Conservation (phyloP, 768 basidiomycete species). For the Boletellus sp. region DNA sequence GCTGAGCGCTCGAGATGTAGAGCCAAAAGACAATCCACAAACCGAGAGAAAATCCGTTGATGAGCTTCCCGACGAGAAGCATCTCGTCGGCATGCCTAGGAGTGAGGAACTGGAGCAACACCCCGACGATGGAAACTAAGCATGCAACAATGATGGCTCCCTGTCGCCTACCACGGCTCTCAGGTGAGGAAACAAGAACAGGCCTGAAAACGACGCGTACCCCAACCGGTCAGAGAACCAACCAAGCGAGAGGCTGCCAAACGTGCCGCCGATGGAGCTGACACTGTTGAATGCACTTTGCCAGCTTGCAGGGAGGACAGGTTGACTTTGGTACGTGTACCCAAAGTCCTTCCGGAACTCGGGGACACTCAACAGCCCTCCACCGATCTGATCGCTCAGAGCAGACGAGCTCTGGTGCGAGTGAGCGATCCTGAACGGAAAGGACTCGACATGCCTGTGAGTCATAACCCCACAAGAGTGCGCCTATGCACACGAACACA, state of each 20-base stretch:
- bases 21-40: background rate
- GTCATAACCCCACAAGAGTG: constrained; percentile 26
- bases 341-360: too few relatives aligned
- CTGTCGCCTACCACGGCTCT: constrained; percentile 11
- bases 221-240: constrained; percentile 23
- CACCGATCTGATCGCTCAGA: constrained; percentile 11
- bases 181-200: background rate
- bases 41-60: constrained; percentile 28
- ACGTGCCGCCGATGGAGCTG: constrained; percentile 25
- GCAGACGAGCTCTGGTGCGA: too few relatives aligned
- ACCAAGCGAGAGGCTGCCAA: constrained; percentile 22
- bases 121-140: constrained; percentile 18
- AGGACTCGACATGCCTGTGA: constrained; percentile 16
- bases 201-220: background rate
- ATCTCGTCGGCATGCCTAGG: constrained; percentile 21
- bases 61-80: constrained; percentile 24
- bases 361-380: constrained; percentile 20
- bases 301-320: constrained; percentile 25
- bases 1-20: background rate
- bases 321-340: background rate
- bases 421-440: too few relatives aligned
- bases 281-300: constrained; percentile 27
- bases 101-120: constrained; percentile 22
- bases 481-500: constrained; percentile 24
- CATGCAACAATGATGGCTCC: constrained; percentile 23